Base-by-base conservation (phyloP, 2,329 filamentous ascomycete genomes). In the Nothophaeocryptopus gaeumannii region DNA sequence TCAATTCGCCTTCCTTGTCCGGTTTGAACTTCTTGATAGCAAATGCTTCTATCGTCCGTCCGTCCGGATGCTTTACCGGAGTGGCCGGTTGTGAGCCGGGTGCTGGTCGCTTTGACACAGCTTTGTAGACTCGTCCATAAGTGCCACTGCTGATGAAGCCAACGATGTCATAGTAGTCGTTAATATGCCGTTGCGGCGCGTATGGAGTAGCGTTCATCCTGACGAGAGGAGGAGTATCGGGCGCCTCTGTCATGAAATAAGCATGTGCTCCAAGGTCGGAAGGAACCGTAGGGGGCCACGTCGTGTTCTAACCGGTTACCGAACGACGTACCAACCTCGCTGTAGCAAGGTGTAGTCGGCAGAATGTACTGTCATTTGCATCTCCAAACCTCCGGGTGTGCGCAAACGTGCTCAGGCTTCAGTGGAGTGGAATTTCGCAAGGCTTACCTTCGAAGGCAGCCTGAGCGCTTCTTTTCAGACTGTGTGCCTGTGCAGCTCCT, bases 1-100 rank as follows among this genome's bases (percentile, higher is more conserved):
- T 88, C 39, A 96, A 82, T 70, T 99, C 93, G 50, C 93, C 93
- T 72, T 99, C 93, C 74, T 97, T 99, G 72, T 99, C 93, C 7
- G 91, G 91, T 76, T 96, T 96, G 81, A 96, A 86, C 81, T 99
- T 99, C 69, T 99, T 99, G 76, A 99, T 99, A 62, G 93, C 93
- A 67, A 96, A 96, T 65, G 96, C 89, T 56, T 88, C 88, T 44
- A 82, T 66, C 1, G 50, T 56, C n/a, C 61, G 54, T 37, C 64
- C 64, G 56, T 55, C 54, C 20, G 64, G 64, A 51, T 65, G 63
- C 20, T 55, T 63, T 48, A 54, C 60, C 29, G 52, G 58, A 39
- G 48, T 52, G 39, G 49, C 49, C 9, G 53, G 53, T 31, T 53
- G 54, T 26, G 39, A 47, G 31, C 54, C 58, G 43, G 49, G 84